Conservation (phyloP, 805 yeast species). For the Vanderwaltozyma yarrowii region DNA sequence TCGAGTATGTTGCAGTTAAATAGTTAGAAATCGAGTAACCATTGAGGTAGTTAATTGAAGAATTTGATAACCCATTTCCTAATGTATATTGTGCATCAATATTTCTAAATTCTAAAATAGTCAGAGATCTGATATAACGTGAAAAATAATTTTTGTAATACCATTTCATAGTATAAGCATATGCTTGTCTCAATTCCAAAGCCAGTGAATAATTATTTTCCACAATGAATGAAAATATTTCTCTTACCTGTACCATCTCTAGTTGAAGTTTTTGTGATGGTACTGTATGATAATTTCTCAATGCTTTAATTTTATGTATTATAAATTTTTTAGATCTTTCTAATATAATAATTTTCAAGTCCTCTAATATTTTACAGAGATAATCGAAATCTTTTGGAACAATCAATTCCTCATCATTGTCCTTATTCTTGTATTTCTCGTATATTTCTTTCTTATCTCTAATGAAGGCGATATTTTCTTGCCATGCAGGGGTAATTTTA, state of each 20-base stretch:
- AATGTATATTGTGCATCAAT: conserved; percentile 49
- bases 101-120: conserved; percentile 44
- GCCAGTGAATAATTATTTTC: conserved; percentile 54
- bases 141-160: conserved; percentile 74
- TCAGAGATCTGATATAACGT: conserved; percentile 63
- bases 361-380: conserved; percentile 27
- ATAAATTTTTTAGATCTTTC: conserved; percentile 70
- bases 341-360: conserved; percentile 50
- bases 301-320: conserved; percentile 50
- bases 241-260: conserved; percentile 51
- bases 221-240: conserved; percentile 47
- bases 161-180: conserved; percentile 86
- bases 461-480: conserved; percentile 47
- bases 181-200: conserved; percentile 64
- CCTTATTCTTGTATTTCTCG: conserved; percentile 27
- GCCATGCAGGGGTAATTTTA: conserved; percentile 52
- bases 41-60: conserved; percentile 12
- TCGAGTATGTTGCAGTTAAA: conserved; percentile 14
- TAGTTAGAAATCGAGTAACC: conserved; percentile 24
- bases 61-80: conserved; percentile 34
- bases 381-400: conserved; percentile 23
- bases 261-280: conserved; percentile 71
- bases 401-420: neutral
- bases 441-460: conserved; percentile 51
- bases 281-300: conserved; percentile 48